Percentiles rank a stretch among this genome's conserved stretches.
These are phyloP conservation scores for Mycena chlorophos DNA, from an alignment of 768 basidiomycete species.

Conservation along the genomic window DNA sequence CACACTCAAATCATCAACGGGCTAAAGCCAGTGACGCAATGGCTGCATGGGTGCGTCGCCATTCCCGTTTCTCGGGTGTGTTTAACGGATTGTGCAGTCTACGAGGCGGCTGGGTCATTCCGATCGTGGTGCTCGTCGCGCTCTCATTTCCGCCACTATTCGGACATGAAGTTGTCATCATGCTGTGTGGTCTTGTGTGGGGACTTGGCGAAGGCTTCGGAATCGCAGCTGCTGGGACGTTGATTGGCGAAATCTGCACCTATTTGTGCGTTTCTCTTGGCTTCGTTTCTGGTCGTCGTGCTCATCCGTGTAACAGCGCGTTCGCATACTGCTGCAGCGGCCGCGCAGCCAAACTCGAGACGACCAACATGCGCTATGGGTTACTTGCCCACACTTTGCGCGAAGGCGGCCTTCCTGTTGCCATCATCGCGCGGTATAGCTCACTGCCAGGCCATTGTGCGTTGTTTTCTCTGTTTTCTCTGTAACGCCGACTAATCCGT, in stretches of 20 bases:
- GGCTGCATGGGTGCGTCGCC: constrained; percentile 5
- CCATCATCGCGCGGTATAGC: background rate
- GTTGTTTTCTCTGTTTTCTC: no score
- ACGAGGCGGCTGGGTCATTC: constrained; percentile 45
- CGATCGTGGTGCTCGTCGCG: constrained; percentile 4
- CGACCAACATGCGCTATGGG: constrained; percentile 35
- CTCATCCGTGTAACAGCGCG: background rate
- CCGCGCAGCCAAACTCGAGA: constrained; percentile 53
- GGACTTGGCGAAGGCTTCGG: constrained; percentile 46
- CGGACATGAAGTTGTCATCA: constrained; percentile 46
- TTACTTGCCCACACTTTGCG: constrained; percentile 47
- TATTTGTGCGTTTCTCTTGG: background rate
- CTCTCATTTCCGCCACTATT: constrained; percentile 33
- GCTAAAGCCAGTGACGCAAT: background rate
- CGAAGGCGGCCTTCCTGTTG: constrained; percentile 65
- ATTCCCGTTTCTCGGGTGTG: background rate
- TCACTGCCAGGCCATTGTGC: background rate
- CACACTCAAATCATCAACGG: constrained; percentile 9
- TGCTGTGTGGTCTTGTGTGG: constrained; percentile 46
- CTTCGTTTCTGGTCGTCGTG: background rate
- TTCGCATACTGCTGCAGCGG: constrained; percentile 40
- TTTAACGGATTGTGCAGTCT: constrained; percentile 50
- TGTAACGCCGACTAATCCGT: no score
- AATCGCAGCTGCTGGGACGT: constrained; percentile 34
- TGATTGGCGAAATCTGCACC: background rate